These are phyloP conservation scores for Obelidium mucronatum DNA, from an alignment of 192 early-diverging fungal species.

Conservation along the genomic window DNA sequence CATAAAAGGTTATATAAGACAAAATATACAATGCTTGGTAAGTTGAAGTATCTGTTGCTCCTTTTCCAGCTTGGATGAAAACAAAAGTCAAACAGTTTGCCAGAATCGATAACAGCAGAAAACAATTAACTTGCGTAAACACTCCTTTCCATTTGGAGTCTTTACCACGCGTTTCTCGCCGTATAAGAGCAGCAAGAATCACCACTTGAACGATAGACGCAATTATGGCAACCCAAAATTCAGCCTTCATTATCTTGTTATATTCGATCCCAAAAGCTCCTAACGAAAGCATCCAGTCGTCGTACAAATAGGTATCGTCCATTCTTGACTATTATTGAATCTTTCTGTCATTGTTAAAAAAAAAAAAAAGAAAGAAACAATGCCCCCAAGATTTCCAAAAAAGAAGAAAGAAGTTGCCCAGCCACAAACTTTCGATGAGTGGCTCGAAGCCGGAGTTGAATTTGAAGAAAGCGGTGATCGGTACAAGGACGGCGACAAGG, in stretches of 20 bases:
- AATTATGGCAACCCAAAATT: background rate
- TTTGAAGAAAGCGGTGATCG: slow-evolving; percentile 67
- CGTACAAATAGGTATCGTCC: no score
- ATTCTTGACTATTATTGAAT: no score
- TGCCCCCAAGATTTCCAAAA: background rate
- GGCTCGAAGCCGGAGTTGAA: slow-evolving; percentile 30
- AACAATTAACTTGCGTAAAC: background rate
- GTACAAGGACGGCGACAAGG: slow-evolving; percentile 72
- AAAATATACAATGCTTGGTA: background rate
- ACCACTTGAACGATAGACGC: background rate
- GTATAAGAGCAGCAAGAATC: background rate
- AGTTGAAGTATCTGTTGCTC: background rate
- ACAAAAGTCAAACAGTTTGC: background rate
- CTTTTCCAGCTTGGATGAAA: background rate
- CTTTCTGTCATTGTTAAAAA: background rate
- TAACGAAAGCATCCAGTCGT: no score
- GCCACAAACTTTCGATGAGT: slow-evolving; percentile 21
- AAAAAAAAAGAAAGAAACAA: slow-evolving; percentile 2
- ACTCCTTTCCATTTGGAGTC: background rate
- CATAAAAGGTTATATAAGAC: background rate
- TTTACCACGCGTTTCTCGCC: background rate
- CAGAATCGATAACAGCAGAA: background rate
- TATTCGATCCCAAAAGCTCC: no score
- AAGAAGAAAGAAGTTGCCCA: background rate
- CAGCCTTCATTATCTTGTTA: no score